Evolutionary conservation across 1,284 basidiomycete species (phyloP).

Genomic region (Coniferiporia sulphurascens): DNA sequence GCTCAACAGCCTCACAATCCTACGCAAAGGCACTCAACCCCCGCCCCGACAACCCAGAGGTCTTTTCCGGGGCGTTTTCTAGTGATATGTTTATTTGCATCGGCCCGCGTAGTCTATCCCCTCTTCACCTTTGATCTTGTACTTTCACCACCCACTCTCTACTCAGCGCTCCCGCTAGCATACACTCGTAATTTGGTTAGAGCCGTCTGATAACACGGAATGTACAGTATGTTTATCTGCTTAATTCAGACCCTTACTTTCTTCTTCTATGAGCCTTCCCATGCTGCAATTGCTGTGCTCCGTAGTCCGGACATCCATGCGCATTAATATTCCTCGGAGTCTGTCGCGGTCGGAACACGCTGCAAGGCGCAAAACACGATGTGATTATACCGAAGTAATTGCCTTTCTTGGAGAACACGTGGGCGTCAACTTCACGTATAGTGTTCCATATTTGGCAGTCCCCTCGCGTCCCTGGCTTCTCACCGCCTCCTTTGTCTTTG

Average conservation of each 20-base stretch:
- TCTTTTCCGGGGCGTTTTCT: slow-evolving; percentile 70
- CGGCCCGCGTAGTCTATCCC: slow-evolving; percentile 1
- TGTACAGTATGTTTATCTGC: slow-evolving; percentile 3
- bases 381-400: too few relatives aligned
- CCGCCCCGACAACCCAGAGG: slow-evolving; percentile 65
- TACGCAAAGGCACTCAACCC: slow-evolving; percentile 73
- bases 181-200: not conserved
- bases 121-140: slow-evolving; percentile 1
- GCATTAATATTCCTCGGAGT: not conserved
- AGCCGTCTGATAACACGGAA: not conserved
- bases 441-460: too few relatives aligned
- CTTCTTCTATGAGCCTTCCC: not conserved
- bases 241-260: not conserved
- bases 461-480: too few relatives aligned
- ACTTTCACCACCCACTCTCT: not conserved
- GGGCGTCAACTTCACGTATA: too few relatives aligned
- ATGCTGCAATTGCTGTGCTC: not conserved
- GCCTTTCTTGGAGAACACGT: too few relatives aligned
- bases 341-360: not conserved
- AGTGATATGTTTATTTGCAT: slow-evolving; percentile 8
- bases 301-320: not conserved
- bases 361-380: not conserved
- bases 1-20: slow-evolving; percentile 78
- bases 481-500: too few relatives aligned
- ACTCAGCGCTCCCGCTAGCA: slow-evolving; percentile 5